Base-by-base conservation (phyloP, 306 rosid species). In the Prunus mume region DNA sequence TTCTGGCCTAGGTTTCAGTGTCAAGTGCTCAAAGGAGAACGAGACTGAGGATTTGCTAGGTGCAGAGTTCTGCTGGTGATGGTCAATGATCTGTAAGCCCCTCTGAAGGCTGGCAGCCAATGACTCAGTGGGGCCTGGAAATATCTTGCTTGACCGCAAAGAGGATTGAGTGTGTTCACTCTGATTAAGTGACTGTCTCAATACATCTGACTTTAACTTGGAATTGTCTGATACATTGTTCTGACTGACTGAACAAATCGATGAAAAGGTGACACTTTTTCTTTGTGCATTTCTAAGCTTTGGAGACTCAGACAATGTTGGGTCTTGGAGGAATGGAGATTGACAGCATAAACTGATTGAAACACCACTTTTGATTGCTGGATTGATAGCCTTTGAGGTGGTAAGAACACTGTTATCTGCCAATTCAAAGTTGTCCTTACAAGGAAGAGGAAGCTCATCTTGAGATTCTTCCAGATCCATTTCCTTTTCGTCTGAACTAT, bases 91-190 rank as follows among this genome's bases (percentile, higher is more conserved):
- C 78, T 92, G 87, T 58, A 96, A 80, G 71, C 99, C 97, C 82
- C 97, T 95, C 76, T 95, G 95, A 51, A 96, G 98, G 81, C 99
- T 96, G 51, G 98, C 93, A 28, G 90, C 99, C 86, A 96, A 87
- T 68, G 93, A 90, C 85, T 92, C 96, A 0, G 97, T 83, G 1
- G 96, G 97, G 69, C 93, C 97, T 13, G 87, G 78, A 68, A 83
- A 86, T 52, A 78, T 82, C 81, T 87, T 89, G 89, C 88, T 87
- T 65, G 93, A 87, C 65, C 74, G 77, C 72, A 91, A 75, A 2
- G 96, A 88, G 51, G 92, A 91, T 54, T 82, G 84, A 64, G 86
- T 51, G 66, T 78, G 73, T 61, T 86, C 88, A 64, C 79, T 85
- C 76, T 75, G 86, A 74, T 67, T 85, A 68, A 85, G 75, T 30